Percentiles rank a stretch among this genome's conserved stretches.
Evolutionary conservation across 2,329 filamentous ascomycete species (phyloP).

Genomic region (Golovinomyces cichoracearum): DNA sequence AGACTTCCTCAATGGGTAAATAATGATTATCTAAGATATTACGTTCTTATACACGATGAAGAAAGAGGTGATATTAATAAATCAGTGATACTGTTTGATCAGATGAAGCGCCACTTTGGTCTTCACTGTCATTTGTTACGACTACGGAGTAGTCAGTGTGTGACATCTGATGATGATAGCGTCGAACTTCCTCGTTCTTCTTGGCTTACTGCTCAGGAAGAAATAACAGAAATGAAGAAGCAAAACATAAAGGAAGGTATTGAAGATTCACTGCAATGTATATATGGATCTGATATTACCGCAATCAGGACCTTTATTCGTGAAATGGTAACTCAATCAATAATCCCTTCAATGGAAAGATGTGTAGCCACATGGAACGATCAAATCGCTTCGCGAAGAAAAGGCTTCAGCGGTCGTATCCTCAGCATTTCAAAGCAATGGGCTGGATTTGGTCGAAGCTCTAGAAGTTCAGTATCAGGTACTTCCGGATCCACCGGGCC

Average conservation of each 20-base stretch:
- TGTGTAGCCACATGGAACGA: conserved; percentile 86
- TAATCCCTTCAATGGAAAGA: conserved; percentile 90
- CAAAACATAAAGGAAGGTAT: conserved; percentile 44
- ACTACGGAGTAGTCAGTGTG: conserved; percentile 59
- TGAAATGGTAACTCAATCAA: conserved; percentile 84
- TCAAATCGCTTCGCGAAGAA: conserved; percentile 70
- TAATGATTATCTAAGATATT: conserved; percentile 80
- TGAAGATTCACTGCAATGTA: conserved; percentile 46
- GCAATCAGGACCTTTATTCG: conserved; percentile 73
- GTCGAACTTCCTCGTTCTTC: conserved; percentile 55
- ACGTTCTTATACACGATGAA: conserved; percentile 88
- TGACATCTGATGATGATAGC: conserved; percentile 76
- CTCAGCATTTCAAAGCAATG: conserved; percentile 82
- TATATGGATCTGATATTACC: conserved; percentile 78
- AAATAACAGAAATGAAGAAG: conserved; percentile 45
- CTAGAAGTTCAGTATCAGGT: conserved; percentile 8
- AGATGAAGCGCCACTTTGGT: conserved; percentile 97
- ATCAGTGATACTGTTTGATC: conserved; percentile 75
- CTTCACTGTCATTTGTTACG: conserved; percentile 81
- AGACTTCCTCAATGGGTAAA: conserved; percentile 66
- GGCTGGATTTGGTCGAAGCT: conserved; percentile 47
- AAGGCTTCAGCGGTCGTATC: conserved; percentile 76
- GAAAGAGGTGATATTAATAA: conserved; percentile 78
- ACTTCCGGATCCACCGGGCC: conserved; percentile 21
- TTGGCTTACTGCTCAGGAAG: conserved; percentile 74